A percentile compares a stretch with the other conserved stretches of the same genome.
phyloP scores from a whole-genome alignment of 2,329 filamentous ascomycete species.

The Claviceps sp. region DNA sequence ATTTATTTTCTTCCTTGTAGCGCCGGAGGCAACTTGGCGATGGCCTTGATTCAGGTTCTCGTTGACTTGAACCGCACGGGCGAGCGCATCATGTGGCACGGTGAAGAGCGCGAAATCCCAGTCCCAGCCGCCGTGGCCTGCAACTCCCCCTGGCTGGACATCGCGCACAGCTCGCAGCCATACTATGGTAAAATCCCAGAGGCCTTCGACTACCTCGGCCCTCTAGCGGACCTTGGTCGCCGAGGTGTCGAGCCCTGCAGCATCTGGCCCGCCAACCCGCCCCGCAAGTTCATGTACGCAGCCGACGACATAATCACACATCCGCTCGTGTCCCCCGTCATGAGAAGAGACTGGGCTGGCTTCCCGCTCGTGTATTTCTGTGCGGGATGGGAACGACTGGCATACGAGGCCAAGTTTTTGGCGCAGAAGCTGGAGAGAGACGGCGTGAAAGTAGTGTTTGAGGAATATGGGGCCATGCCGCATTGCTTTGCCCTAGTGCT shows the following conservation, averaged over 20 bases:
- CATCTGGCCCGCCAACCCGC: constrained; percentile 43
- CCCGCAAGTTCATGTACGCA: constrained; percentile 39
- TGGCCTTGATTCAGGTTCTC: constrained; percentile 54
- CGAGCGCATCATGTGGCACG: constrained; percentile 45
- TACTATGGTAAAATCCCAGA: constrained; percentile 15
- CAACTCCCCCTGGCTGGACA: constrained; percentile 58
- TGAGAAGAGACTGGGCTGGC: constrained; percentile 44
- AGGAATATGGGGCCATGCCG: constrained; percentile 71
- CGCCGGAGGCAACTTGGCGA: constrained; percentile 58
- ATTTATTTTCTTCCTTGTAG: constrained; percentile 19
- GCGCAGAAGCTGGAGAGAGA: constrained; percentile 41
- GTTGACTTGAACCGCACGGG: constrained; percentile 43
- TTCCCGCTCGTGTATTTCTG: constrained; percentile 54
- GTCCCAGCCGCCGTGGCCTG: constrained; percentile 52
- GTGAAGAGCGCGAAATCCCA: constrained; percentile 41
- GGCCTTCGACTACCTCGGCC: constrained; percentile 31
- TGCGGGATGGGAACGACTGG: constrained; percentile 57
- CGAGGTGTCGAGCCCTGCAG: constrained; percentile 28
- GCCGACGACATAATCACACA: constrained; percentile 44
- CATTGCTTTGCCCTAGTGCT: constrained; percentile 56
- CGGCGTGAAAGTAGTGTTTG: constrained; percentile 48
- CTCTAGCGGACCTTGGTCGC: constrained; percentile 25
- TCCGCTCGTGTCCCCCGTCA: constrained; percentile 53
- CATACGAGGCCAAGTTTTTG: constrained; percentile 51
- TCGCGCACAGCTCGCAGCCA: constrained; percentile 39